Percentiles rank a stretch among this genome's conserved stretches.
Conservation (phyloP, 768 basidiomycete species). For the Terana coerulea region DNA sequence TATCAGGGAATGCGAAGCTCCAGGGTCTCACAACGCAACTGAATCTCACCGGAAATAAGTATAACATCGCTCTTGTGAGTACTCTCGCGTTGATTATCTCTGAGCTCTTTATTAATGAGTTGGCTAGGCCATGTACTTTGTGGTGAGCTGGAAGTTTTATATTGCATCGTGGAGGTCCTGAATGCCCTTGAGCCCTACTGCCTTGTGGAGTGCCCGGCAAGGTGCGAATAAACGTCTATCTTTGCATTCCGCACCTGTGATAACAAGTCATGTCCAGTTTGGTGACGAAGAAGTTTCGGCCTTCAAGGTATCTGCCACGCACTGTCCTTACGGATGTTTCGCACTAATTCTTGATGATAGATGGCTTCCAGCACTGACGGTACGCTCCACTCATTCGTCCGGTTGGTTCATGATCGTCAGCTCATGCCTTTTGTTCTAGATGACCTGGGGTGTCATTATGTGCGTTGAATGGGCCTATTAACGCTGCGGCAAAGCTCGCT, state of each 20-base stretch:
- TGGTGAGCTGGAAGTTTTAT: no score
- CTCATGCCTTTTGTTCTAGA: background rate
- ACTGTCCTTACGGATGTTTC: background rate
- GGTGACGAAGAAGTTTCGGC: slow-evolving; percentile 57
- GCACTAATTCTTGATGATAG: no score
- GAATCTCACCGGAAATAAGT: slow-evolving; percentile 22
- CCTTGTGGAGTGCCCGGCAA: slow-evolving; percentile 64
- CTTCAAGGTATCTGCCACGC: slow-evolving; percentile 36
- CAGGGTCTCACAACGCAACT: slow-evolving; percentile 29
- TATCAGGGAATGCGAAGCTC: slow-evolving; percentile 25
- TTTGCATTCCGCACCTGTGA: no score
- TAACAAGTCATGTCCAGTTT: slow-evolving; percentile 29
- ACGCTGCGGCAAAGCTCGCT: no score
- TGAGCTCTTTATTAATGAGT: no score
- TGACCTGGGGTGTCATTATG: background rate
- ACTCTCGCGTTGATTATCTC: no score
- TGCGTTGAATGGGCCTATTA: background rate
- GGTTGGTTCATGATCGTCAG: background rate
- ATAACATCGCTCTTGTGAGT: slow-evolving; percentile 17
- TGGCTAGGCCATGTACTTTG: slow-evolving; percentile 72
- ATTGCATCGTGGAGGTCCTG: no score
- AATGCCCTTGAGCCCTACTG: slow-evolving; percentile 49
- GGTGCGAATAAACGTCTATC: no score
- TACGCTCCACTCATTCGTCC: slow-evolving; percentile 23
- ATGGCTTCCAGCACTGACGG: slow-evolving; percentile 65